Evolutionary conservation across 2,329 filamentous ascomycete species (phyloP).

Genomic region (Ceratocystis lukuohia): DNA sequence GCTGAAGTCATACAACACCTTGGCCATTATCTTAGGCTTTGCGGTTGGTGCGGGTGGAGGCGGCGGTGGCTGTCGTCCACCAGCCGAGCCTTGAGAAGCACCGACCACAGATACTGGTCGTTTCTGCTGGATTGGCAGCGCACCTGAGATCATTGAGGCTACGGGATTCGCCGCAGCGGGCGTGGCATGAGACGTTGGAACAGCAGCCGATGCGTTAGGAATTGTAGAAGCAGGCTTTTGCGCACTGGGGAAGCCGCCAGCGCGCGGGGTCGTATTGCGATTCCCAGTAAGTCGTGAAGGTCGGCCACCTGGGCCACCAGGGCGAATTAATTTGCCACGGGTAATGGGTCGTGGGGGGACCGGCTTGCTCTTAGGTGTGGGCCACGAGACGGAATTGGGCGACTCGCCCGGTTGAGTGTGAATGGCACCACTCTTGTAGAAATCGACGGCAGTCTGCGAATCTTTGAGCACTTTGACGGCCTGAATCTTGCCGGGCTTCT

Average conservation of each 20-base stretch:
- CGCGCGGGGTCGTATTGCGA: conserved; percentile 33
- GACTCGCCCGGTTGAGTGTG: conserved; percentile 78
- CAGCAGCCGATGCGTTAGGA: conserved; percentile 17
- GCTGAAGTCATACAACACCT: conserved; percentile 83
- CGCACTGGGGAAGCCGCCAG: conserved; percentile 27
- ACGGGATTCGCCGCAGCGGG: conserved; percentile 18
- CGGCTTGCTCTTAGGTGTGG: conserved; percentile 76
- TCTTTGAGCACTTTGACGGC: conserved; percentile 85
- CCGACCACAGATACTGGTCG: conserved; percentile 20
- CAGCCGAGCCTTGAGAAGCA: conserved; percentile 18
- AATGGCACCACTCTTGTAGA: conserved; percentile 86
- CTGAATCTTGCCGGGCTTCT: conserved; percentile 90
- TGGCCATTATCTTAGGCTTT: conserved; percentile 61
- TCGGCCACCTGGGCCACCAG: conserved; percentile 70
- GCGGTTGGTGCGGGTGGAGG: conserved; percentile 47
- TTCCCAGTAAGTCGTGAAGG: conserved; percentile 55
- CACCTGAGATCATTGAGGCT: conserved; percentile 10
- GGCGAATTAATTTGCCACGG: conserved; percentile 80
- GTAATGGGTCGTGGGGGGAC: conserved; percentile 83
- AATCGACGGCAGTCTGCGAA: conserved; percentile 59
- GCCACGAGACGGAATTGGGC: conserved; percentile 65
- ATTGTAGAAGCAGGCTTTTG: conserved; percentile 24
- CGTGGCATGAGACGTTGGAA: conserved; percentile 21
- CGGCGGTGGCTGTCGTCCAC: conserved; percentile 32
- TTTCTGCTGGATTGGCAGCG: conserved; percentile 15